phyloP scores from a whole-genome alignment of 2,329 filamentous ascomycete genomes.

The Cladorrhinum sp. region DNA sequence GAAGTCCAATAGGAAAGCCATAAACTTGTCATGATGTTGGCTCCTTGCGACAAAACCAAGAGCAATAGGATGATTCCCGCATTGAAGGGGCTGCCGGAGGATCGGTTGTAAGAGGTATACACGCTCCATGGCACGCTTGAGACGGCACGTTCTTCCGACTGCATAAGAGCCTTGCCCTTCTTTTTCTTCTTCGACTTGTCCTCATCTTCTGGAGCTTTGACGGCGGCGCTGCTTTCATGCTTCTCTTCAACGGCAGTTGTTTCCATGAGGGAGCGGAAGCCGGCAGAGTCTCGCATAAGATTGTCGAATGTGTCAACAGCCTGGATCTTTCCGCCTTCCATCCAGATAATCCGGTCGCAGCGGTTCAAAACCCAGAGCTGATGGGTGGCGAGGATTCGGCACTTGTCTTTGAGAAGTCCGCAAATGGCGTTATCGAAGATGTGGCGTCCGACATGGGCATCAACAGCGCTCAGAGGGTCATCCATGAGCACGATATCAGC shows the following conservation, averaged over 20 bases:
- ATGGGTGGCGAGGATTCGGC: slow-evolving; percentile 87
- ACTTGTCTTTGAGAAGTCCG: slow-evolving; percentile 83
- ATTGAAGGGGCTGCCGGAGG: slow-evolving; percentile 69
- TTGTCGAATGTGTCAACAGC: slow-evolving; percentile 88
- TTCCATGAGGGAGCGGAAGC: slow-evolving; percentile 81
- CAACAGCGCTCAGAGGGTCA: slow-evolving; percentile 66
- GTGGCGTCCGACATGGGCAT: slow-evolving; percentile 67
- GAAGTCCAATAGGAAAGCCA: slow-evolving; percentile 97
- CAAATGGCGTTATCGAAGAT: slow-evolving; percentile 95
- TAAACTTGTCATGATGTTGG: slow-evolving; percentile 82
- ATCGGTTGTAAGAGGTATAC: slow-evolving; percentile 72
- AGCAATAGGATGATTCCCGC: slow-evolving; percentile 62
- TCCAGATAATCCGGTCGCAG: slow-evolving; percentile 89
- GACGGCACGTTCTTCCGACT: slow-evolving; percentile 66
- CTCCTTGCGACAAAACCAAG: slow-evolving; percentile 70
- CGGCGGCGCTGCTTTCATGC: slow-evolving; percentile 51
- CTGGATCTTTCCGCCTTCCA: slow-evolving; percentile 80
- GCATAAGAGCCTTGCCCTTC: slow-evolving; percentile 66
- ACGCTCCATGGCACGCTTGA: slow-evolving; percentile 77
- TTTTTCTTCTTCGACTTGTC: slow-evolving; percentile 45
- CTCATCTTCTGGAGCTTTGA: slow-evolving; percentile 37
- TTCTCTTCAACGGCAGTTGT: slow-evolving; percentile 72
- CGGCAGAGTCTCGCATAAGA: slow-evolving; percentile 73
- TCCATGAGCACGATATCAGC: slow-evolving; percentile 68
- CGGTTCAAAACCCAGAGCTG: slow-evolving; percentile 89